Evolutionary conservation across 2,329 filamentous ascomycete genomes (phyloP).

Genomic region (Neophaeococcomyces aloes): DNA sequence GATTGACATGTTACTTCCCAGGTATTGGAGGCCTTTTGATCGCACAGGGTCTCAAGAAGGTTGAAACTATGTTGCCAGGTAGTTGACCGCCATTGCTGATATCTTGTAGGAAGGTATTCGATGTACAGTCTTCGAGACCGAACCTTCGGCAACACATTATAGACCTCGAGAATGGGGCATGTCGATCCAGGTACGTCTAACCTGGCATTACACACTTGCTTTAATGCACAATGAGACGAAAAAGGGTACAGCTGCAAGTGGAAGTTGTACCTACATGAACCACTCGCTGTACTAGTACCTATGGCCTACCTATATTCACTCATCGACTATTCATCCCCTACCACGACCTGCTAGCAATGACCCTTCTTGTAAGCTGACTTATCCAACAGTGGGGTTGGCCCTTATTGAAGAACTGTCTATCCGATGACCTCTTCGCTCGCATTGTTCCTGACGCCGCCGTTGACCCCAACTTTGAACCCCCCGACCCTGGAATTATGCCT

Average conservation of each 20-base stretch:
- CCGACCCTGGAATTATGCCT: constrained; percentile 19
- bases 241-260: too few species aligned
- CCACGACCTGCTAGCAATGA: too few species aligned
- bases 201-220: too few species aligned
- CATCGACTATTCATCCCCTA: too few species aligned
- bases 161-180: constrained; percentile 27
- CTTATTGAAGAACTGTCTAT: constrained; percentile 19
- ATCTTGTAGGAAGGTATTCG: constrained; percentile 20
- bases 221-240: too few species aligned
- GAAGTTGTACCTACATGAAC: not conserved
- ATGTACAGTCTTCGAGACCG: constrained; percentile 22
- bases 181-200: constrained; percentile 23
- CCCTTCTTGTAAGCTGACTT: too few species aligned
- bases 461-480: constrained; percentile 22
- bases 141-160: constrained; percentile 14
- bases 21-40: constrained; percentile 19
- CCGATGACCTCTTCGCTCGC: constrained; percentile 21
- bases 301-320: too few species aligned
- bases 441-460: constrained; percentile 23
- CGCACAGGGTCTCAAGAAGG: constrained; percentile 18
- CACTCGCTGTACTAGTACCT: too few species aligned
- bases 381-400: constrained; percentile 21
- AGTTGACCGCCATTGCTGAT: not conserved
- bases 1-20: constrained; percentile 1
- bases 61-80: not conserved